Base-by-base conservation (phyloP, 2,329 filamentous ascomycete species). In the Arthroderma uncinatum region DNA sequence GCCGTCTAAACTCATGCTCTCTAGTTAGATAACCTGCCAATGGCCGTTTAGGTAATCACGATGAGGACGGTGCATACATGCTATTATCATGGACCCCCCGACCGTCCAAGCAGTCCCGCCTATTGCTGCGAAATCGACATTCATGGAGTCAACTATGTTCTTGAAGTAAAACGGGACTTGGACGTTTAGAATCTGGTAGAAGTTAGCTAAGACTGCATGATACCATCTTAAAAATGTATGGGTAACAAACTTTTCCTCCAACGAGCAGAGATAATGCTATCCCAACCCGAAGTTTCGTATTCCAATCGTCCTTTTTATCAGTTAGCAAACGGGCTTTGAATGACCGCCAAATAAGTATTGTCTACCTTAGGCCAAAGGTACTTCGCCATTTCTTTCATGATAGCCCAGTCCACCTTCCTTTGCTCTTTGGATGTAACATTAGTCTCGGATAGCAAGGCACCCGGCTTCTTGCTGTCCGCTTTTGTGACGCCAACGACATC, bases 91-190 rank as follows among this genome's bases (percentile, higher is more conserved):
- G 58, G 88, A 86, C 2, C 93, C 92, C 9, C 90, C 93, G 6
- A 95, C 85, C 0, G 89, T 90, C 55, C 85, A 87, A 28, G 89
- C 91, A 0, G 90, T 95, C 6, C 90, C 91, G n/a, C 90, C 92
- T 4, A 88, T 75, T 14, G 86, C 80, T n/a, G 82, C 81, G 68
- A 95, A 85, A 71, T 98, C 93, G 64, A 98, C 82, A 70, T 98
- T 98, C 89, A 98, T 95, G 19, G 89, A 84, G 71, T 98, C 94
- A 42, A 98, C 89, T 62, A 98, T 97, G 71, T 77, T 91, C 78
- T 97, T 97, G 78, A 98, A 98, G 78, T 96, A 98, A 70, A 98
- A 98, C 0, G 93, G 93, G 50, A 98, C 89, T 75, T 98, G 90
- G 14, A 98, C 93, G 71, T 97, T 98, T 67, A 98, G 78, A 53